Evolutionary conservation across 768 basidiomycete species (phyloP).

Genomic region (Macrolepiota dolichaula): DNA sequence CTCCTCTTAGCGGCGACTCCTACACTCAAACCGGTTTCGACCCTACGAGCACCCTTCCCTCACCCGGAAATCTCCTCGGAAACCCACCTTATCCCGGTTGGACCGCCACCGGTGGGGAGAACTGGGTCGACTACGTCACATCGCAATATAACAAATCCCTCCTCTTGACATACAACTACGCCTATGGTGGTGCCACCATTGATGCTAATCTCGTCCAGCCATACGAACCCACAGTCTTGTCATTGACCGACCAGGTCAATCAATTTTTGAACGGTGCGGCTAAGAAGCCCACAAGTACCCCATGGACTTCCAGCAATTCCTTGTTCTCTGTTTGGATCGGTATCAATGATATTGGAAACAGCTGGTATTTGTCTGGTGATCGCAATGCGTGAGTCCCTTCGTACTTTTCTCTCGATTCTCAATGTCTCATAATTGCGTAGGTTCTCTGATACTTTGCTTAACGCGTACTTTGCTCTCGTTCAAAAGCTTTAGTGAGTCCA

Average conservation of each 20-base stretch:
- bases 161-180: slow-evolving; percentile 61
- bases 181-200: slow-evolving; percentile 66
- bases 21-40: slow-evolving; percentile 57
- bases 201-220: slow-evolving; percentile 54
- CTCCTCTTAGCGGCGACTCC: slow-evolving; percentile 46
- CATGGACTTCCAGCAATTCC: slow-evolving; percentile 55
- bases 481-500: slow-evolving; percentile 19
- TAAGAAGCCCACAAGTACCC: slow-evolving; percentile 43
- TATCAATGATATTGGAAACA: slow-evolving; percentile 66
- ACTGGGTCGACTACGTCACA: slow-evolving; percentile 59
- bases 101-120: slow-evolving; percentile 51
- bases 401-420: not conserved
- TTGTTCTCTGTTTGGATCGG: slow-evolving; percentile 72
- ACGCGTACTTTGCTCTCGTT: slow-evolving; percentile 25
- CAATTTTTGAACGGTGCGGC: slow-evolving; percentile 48
- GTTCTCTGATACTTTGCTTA: slow-evolving; percentile 36
- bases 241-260: slow-evolving; percentile 59
- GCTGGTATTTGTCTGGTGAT: slow-evolving; percentile 43
- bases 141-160: slow-evolving; percentile 49
- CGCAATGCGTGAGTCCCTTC: slow-evolving; percentile 39
- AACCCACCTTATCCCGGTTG: slow-evolving; percentile 54
- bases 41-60: slow-evolving; percentile 35
- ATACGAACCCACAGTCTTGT: slow-evolving; percentile 47
- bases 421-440: not conserved
- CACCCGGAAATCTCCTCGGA: slow-evolving; percentile 45